phyloP scores from a whole-genome alignment of 306 rosid genomes.

The Lathyrus tuberosus region DNA sequence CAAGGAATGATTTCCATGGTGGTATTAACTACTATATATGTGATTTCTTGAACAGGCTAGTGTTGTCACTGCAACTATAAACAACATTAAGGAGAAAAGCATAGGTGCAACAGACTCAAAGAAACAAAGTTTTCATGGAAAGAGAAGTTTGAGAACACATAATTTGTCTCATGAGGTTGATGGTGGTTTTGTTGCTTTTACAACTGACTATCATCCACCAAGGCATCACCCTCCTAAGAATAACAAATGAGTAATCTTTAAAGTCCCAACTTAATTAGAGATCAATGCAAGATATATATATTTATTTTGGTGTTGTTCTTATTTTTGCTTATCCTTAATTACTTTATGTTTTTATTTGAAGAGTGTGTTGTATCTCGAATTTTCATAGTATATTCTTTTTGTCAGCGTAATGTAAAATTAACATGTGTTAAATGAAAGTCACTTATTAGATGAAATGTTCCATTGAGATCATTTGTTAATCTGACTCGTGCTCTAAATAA shows the following conservation, averaged over 20 bases:
- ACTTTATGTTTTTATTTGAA: background rate
- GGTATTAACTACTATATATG: background rate
- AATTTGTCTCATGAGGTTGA: conserved; percentile 24
- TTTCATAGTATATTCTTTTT: conserved; percentile 7
- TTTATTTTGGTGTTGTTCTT: background rate
- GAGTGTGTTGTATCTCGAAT: conserved; percentile 9
- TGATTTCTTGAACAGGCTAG: conserved; percentile 25
- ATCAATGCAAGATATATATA: conserved; percentile 20
- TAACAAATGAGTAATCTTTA: conserved; percentile 32
- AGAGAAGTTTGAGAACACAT: conserved; percentile 32
- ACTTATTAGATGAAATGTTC: background rate
- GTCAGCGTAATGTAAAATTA: conserved; percentile 20
- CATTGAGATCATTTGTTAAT: too few species aligned
- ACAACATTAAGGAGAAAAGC: conserved; percentile 20
- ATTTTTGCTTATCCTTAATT: conserved; percentile 4
- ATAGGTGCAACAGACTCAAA: conserved; percentile 21
- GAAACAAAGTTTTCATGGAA: background rate
- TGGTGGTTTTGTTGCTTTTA: conserved; percentile 52
- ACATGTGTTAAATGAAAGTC: conserved; percentile 8
- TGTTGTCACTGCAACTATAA: background rate
- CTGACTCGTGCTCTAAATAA: too few species aligned
- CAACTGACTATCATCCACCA: conserved; percentile 56
- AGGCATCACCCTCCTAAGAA: conserved; percentile 67
- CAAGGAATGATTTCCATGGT: background rate
- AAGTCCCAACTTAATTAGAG: background rate